These are phyloP conservation scores for Brassica napus DNA, from an alignment of 345 rosid species.

Conservation along the genomic window DNA sequence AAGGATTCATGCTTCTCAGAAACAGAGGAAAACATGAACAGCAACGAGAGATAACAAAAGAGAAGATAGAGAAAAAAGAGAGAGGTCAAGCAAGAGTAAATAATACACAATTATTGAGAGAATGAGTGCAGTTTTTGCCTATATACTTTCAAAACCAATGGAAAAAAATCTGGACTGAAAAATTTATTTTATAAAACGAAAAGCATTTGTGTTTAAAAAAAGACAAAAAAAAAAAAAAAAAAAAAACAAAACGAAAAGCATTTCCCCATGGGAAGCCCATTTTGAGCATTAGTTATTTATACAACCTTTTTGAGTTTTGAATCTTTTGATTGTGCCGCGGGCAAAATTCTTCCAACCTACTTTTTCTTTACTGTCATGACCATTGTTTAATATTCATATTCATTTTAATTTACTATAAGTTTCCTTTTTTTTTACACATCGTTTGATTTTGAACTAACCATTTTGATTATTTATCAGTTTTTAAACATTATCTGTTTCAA, in stretches of 20 bases:
- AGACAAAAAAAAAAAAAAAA: too few relatives aligned
- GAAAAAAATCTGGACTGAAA: constrained; percentile 8
- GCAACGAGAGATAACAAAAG: not conserved
- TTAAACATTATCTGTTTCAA: not conserved
- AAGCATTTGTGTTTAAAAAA: not conserved
- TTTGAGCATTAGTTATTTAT: not conserved
- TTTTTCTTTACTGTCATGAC: not conserved
- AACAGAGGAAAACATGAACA: not conserved
- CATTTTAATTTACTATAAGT: not conserved
- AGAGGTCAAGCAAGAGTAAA: not conserved
- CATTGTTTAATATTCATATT: not conserved
- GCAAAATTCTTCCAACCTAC: constrained; percentile 7
- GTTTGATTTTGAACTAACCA: not conserved
- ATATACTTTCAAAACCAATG: not conserved
- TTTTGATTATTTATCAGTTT: not conserved
- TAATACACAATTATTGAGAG: constrained; percentile 13
- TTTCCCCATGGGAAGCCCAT: constrained; percentile 1
- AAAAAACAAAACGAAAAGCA: not conserved
- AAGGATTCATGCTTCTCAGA: not conserved
- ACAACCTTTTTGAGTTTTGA: not conserved
- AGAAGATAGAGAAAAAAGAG: not conserved
- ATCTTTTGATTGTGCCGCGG: not conserved
- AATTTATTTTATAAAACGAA: not conserved
- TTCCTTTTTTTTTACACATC: too few relatives aligned
- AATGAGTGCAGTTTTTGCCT: constrained; percentile 1